phyloP scores from a whole-genome alignment of 2,329 filamentous ascomycete species.

The Aureobasidium uvarum region DNA sequence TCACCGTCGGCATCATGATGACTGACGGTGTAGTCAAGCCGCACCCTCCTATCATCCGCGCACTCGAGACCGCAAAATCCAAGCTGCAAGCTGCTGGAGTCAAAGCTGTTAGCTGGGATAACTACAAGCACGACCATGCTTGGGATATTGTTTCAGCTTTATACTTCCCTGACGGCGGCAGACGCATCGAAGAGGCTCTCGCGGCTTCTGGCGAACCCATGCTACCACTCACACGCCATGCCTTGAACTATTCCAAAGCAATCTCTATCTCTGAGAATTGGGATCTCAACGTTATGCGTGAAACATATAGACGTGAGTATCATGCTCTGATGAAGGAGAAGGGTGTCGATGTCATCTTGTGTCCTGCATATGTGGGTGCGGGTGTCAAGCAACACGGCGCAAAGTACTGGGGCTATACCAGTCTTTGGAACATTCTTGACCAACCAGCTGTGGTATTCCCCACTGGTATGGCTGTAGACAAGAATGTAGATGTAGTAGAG shows the following conservation, averaged over 20 bases:
- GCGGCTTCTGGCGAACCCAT: constrained; percentile 45
- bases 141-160: constrained; percentile 51
- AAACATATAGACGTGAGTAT: constrained; percentile 42
- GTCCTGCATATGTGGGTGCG: constrained; percentile 41
- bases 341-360: constrained; percentile 40
- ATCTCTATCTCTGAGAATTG: constrained; percentile 21
- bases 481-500: constrained; percentile 7
- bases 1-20: constrained; percentile 59
- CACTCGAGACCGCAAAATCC: constrained; percentile 33
- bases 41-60: constrained; percentile 40
- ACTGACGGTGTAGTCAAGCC: constrained; percentile 54
- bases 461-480: constrained; percentile 19
- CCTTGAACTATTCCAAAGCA: constrained; percentile 15
- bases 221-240: constrained; percentile 12
- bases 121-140: constrained; percentile 51
- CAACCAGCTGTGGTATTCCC: constrained; percentile 38
- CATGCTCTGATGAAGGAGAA: constrained; percentile 41
- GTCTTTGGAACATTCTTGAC: constrained; percentile 20
- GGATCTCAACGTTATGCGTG: constrained; percentile 34
- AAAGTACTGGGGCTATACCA: constrained; percentile 35
- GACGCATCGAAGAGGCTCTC: constrained; percentile 44
- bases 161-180: constrained; percentile 62
- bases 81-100: constrained; percentile 27
- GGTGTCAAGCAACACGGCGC: constrained; percentile 37
- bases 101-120: constrained; percentile 48